phyloP scores from a whole-genome alignment of 768 basidiomycete species.

The Mycena kentingensis region DNA sequence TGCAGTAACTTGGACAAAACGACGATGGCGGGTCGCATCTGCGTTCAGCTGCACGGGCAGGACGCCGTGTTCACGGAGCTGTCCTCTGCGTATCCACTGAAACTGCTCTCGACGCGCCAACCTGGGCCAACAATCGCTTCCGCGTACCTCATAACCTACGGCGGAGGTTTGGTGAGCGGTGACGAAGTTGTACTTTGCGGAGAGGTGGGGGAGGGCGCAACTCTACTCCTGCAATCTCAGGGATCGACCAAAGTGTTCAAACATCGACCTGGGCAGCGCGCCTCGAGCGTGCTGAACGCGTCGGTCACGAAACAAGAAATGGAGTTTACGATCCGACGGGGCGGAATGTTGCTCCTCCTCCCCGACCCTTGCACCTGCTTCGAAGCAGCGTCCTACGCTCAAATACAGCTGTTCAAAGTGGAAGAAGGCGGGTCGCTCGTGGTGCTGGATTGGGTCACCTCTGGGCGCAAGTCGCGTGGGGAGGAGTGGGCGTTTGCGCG shows the following conservation, averaged over 20 bases:
- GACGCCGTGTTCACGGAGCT: slow-evolving; percentile 71
- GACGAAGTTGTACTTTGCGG: slow-evolving; percentile 71
- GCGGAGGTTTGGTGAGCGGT: slow-evolving; percentile 89
- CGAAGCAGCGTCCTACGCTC: slow-evolving; percentile 77
- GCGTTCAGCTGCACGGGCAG: slow-evolving; percentile 52
- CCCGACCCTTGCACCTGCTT: slow-evolving; percentile 96
- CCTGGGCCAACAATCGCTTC: slow-evolving; percentile 54
- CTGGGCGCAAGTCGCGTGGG: slow-evolving; percentile 77
- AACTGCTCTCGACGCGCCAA: slow-evolving; percentile 76
- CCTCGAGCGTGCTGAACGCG: slow-evolving; percentile 41
- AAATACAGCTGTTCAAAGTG: slow-evolving; percentile 78
- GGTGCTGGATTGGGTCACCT: slow-evolving; percentile 90
- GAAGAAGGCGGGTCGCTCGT: slow-evolving; percentile 61
- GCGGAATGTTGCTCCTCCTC: slow-evolving; percentile 71
- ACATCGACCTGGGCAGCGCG: slow-evolving; percentile 60
- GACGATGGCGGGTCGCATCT: slow-evolving; percentile 49
- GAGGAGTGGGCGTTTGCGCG: slow-evolving; percentile 90
- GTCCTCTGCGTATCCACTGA: slow-evolving; percentile 83
- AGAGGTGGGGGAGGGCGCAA: slow-evolving; percentile 55
- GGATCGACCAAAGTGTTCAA: slow-evolving; percentile 97
- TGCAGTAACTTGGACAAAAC: slow-evolving; percentile 25
- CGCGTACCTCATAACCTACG: slow-evolving; percentile 83
- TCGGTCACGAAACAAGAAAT: slow-evolving; percentile 62
- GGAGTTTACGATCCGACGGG: slow-evolving; percentile 53
- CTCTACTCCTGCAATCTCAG: slow-evolving; percentile 79